Evolutionary conservation across 768 basidiomycete genomes (phyloP), one percentile per base, ranked within the genome.

Genomic region (Sarcomyxa edulis): DNA sequence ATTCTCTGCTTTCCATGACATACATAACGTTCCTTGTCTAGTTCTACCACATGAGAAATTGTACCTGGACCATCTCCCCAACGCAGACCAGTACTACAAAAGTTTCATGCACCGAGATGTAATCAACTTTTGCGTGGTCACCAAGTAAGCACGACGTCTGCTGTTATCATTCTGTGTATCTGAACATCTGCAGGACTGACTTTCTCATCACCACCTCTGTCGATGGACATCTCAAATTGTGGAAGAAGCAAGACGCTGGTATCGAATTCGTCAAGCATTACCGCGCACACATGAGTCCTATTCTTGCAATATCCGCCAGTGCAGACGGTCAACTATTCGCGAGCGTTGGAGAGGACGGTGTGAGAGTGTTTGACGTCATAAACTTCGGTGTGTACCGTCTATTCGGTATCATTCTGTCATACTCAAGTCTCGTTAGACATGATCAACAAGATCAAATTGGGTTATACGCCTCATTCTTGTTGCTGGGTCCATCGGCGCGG

Each of bases 211-310:
- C 96, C 6, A 93, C 95, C 1, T 97, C 95, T 3, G 61, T 92
- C 7, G 96, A 98, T 55, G 96, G 96, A 2, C 86, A 93, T 60
- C 61, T 98, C 46, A 99, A 99, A 59, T 62, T 99, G n/a, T 99
- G 96, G 96, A 98, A 96, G 70, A 99, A 99, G 61, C 93, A 96
- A 64, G 87, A 93, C 15, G 58, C 69, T 5, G 95, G 94, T 4
- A 92, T 99, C 52, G 96, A 98, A 64, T 98, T 97, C 51, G 95
- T 98, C 43, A 99, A 99, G 63, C 90, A 94, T 48, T 99, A 95
- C 59, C 83, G 96, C 32, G 92, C 96, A 1, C 94, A 96, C 51
- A 69, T 94, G 15, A 72, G 75, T 18, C 78, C 89, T 7, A 74
- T 98, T 18, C 67, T 80, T 3, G 79, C 76, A 6, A 83, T 97